Evolutionary conservation across 495 filamentous ascomycete species (phyloP).

Genomic region (Xylaria castorea): DNA sequence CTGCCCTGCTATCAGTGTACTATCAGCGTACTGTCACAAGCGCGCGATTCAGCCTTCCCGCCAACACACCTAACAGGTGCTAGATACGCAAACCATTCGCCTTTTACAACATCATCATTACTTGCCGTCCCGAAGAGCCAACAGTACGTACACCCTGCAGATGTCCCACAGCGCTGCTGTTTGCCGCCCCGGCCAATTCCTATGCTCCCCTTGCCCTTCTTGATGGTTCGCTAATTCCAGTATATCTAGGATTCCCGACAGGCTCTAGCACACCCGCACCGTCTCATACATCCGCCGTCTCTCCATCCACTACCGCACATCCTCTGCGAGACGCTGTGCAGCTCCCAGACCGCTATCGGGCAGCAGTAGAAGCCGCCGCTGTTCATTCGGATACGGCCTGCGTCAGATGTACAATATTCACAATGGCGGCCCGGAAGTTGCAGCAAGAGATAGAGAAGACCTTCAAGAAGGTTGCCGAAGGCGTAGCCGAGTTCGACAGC

Average conservation of each 20-base stretch:
- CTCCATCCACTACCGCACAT: not conserved
- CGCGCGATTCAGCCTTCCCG: conserved; percentile 28
- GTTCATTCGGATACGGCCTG: conserved; percentile 10
- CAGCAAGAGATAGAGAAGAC: conserved; percentile 97
- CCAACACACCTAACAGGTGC: conserved; percentile 5
- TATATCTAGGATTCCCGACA: conserved; percentile 1
- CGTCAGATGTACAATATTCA: conserved; percentile 37
- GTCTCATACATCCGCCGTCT: not conserved
- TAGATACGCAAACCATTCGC: conserved; percentile 9
- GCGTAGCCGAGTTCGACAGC: conserved; percentile 87
- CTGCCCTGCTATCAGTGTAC: not conserved
- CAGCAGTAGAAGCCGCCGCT: not conserved
- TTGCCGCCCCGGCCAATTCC: conserved; percentile 4
- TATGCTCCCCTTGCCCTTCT: not conserved
- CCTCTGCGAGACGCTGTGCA: not conserved
- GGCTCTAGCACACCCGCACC: conserved; percentile 1
- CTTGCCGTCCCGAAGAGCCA: not conserved
- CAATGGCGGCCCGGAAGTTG: conserved; percentile 93
- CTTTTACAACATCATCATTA: conserved; percentile 17
- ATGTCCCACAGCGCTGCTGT: not conserved
- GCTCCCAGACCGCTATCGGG: not conserved
- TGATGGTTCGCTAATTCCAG: conserved; percentile 1
- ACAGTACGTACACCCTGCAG: conserved; percentile 4
- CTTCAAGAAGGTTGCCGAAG: conserved; percentile 96
- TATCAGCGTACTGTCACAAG: conserved; percentile 11